A percentile compares a stretch with the other conserved stretches of the same genome.
These are phyloP conservation scores for Vitis hybrid DNA, from an alignment of 177 flowering plant genomes.

Conservation along the genomic window DNA sequence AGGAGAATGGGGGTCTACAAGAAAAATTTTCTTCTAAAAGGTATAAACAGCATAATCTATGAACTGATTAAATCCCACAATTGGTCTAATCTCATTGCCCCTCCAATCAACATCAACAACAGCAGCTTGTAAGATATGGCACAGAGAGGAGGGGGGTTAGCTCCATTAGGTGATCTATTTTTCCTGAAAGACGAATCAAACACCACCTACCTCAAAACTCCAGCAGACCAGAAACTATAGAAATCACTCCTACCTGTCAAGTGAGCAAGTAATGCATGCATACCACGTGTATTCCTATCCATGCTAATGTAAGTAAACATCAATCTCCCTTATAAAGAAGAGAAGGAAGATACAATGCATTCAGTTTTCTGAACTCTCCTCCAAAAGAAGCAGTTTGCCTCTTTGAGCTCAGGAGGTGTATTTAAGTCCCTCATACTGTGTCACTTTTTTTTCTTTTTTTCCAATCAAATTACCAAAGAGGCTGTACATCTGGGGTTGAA, in stretches of 20 bases:
- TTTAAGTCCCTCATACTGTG: slow-evolving; percentile 23
- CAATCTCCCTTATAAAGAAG: slow-evolving; percentile 41
- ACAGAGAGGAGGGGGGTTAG: not conserved
- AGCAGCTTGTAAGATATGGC: not conserved
- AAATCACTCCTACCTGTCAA: slow-evolving; percentile 6
- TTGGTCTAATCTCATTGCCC: too few species aligned
- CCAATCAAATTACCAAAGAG: slow-evolving; percentile 82
- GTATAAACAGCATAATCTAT: too few species aligned
- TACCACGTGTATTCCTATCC: slow-evolving; percentile 24
- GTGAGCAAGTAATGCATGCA: slow-evolving; percentile 27
- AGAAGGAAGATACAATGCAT: slow-evolving; percentile 55
- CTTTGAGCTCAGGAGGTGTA: slow-evolving; percentile 28
- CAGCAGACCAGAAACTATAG: not conserved
- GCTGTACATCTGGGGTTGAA: slow-evolving; percentile 77
- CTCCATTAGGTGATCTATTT: not conserved
- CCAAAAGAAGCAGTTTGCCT: slow-evolving; percentile 38
- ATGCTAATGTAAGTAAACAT: slow-evolving; percentile 37
- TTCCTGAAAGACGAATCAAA: not conserved
- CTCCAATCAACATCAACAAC: too few species aligned
- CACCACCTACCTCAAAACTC: not conserved
- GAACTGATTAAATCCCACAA: too few species aligned
- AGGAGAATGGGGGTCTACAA: too few species aligned
- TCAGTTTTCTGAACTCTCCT: slow-evolving; percentile 39
- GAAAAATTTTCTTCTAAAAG: too few species aligned
- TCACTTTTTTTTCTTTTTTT: slow-evolving; percentile 8